These are phyloP conservation scores for Yamadazyma scolyti DNA, from an alignment of 805 yeast genomes.

Conservation along the genomic window DNA sequence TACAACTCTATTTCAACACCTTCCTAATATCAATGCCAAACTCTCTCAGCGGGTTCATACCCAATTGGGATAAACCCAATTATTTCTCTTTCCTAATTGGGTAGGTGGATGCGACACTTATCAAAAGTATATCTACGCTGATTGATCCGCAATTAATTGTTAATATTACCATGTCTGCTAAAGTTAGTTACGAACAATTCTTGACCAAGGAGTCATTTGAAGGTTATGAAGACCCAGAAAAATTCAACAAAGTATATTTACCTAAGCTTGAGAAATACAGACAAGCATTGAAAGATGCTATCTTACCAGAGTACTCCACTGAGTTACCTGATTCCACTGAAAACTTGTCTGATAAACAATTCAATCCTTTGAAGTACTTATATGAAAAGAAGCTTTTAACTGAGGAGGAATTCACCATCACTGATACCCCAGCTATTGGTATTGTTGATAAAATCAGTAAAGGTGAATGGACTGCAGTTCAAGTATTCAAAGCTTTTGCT, in stretches of 20 bases:
- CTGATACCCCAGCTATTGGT: constrained; percentile 29
- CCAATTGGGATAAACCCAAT: too few relatives aligned
- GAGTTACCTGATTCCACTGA: constrained; percentile 31
- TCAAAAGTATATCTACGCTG: too few relatives aligned
- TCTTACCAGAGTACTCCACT: constrained; percentile 26
- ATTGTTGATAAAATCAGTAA: constrained; percentile 26
- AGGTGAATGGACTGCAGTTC: constrained; percentile 32
- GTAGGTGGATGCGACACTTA: constrained; percentile 4
- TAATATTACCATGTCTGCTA: constrained; percentile 4
- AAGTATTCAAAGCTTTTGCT: constrained; percentile 40
- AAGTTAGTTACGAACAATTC: constrained; percentile 17
- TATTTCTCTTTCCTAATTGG: constrained; percentile 1
- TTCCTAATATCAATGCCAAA: too few relatives aligned
- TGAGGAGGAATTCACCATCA: constrained; percentile 31
- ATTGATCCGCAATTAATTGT: too few relatives aligned
- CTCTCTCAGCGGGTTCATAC: too few relatives aligned
- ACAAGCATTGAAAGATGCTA: constrained; percentile 22
- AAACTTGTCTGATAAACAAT: constrained; percentile 25
- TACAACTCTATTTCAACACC: too few relatives aligned
- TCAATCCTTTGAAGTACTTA: constrained; percentile 34
- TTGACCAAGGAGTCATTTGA: constrained; percentile 28
- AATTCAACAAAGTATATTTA: constrained; percentile 37
- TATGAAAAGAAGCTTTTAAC: constrained; percentile 32
- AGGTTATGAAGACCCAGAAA: constrained; percentile 38
- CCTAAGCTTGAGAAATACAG: constrained; percentile 41